phyloP scores from a whole-genome alignment of 2,329 filamentous ascomycete genomes.

The Penicillium sp. region DNA sequence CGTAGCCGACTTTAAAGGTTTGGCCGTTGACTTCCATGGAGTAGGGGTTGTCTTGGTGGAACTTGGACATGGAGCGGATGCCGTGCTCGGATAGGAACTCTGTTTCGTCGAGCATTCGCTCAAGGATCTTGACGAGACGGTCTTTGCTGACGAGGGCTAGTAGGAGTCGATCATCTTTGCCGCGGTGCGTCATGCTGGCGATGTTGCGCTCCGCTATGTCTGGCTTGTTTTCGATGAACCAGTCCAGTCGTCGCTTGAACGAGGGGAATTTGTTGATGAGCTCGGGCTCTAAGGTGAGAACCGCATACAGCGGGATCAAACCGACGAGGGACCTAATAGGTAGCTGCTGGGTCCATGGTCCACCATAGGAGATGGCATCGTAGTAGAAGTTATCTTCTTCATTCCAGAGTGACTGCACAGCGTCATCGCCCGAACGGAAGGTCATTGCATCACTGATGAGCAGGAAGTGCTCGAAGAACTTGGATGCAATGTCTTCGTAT shows the following conservation, averaged over 20 bases:
- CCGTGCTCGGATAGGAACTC: slow-evolving; percentile 90
- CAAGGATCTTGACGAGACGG: slow-evolving; percentile 81
- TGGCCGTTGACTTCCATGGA: slow-evolving; percentile 96
- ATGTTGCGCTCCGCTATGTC: slow-evolving; percentile 92
- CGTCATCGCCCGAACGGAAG: slow-evolving; percentile 67
- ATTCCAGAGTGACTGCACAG: slow-evolving; percentile 83
- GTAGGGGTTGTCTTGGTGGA: slow-evolving; percentile 83
- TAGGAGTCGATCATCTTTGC: slow-evolving; percentile 83
- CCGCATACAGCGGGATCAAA: slow-evolving; percentile 88
- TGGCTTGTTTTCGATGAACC: slow-evolving; percentile 85
- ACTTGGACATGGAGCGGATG: slow-evolving; percentile 87
- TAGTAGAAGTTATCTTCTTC: slow-evolving; percentile 96
- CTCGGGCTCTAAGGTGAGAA: slow-evolving; percentile 87
- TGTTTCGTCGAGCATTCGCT: slow-evolving; percentile 88
- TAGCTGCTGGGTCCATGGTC: slow-evolving; percentile 88
- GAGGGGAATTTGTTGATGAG: slow-evolving; percentile 85
- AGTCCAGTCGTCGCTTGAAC: slow-evolving; percentile 89
- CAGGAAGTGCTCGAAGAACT: slow-evolving; percentile 98
- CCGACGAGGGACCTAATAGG: slow-evolving; percentile 90
- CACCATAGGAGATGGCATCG: slow-evolving; percentile 94
- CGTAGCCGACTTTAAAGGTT: slow-evolving; percentile 80
- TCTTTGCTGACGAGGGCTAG: slow-evolving; percentile 90
- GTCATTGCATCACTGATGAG: slow-evolving; percentile 98
- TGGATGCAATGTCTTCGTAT: slow-evolving; percentile 95
- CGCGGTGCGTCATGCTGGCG: slow-evolving; percentile 84